Conservation (phyloP, 345 rosid genomes). For the Brassica rapa region DNA sequence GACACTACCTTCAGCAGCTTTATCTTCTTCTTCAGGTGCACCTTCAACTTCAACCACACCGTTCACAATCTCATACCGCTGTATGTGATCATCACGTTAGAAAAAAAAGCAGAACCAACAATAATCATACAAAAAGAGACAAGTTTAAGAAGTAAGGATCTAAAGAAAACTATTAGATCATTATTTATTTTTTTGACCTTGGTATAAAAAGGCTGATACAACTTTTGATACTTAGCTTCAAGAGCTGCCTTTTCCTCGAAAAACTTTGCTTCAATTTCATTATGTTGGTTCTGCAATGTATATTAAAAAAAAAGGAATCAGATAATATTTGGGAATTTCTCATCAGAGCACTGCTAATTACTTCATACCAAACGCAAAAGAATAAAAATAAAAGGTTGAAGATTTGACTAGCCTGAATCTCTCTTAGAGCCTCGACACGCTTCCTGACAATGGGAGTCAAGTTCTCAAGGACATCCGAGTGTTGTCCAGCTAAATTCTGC, state of each 20-base stretch:
- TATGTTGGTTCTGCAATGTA: slow-evolving; percentile 65
- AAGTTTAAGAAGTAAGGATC: background rate
- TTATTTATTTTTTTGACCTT: slow-evolving; percentile 50
- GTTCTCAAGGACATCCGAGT: slow-evolving; percentile 69
- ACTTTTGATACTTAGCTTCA: slow-evolving; percentile 84
- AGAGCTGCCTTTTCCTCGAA: slow-evolving; percentile 83
- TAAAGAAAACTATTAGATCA: background rate
- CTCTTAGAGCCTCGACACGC: slow-evolving; percentile 90
- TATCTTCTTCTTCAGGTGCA: slow-evolving; percentile 52
- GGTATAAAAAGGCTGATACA: slow-evolving; percentile 76
- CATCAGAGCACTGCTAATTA: background rate
- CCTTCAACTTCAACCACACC: slow-evolving; percentile 75
- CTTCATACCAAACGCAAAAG: background rate
- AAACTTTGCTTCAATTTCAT: slow-evolving; percentile 84
- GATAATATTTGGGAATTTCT: background rate
- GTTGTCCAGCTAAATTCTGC: slow-evolving; percentile 74
- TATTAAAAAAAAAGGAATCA: background rate
- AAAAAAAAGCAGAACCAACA: slow-evolving; percentile 4
- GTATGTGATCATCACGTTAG: slow-evolving; percentile 24
- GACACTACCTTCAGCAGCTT: slow-evolving; percentile 66
- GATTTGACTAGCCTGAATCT: slow-evolving; percentile 64
- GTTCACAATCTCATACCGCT: slow-evolving; percentile 11
- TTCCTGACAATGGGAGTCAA: slow-evolving; percentile 63
- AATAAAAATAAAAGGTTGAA: too few relatives aligned
- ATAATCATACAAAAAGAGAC: background rate